These are phyloP conservation scores for Pleurotus sapidus DNA, from an alignment of 768 basidiomycete genomes.

Conservation along the genomic window DNA sequence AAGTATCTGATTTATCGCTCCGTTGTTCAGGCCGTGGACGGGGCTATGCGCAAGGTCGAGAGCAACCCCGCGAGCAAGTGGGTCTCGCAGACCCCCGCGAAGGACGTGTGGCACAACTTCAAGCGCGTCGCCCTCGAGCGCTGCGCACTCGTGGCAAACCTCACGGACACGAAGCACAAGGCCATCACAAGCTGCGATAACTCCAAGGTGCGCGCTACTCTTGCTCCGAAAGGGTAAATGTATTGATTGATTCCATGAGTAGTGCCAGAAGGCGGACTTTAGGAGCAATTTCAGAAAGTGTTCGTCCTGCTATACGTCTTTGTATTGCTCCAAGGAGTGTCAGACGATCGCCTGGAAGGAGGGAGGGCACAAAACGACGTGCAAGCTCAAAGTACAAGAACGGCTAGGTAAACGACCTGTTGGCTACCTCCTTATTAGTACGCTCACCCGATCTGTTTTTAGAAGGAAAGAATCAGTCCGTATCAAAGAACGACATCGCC, in stretches of 20 bases:
- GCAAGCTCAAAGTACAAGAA: constrained; percentile 35
- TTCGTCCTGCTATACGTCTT: constrained; percentile 27
- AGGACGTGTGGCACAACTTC: constrained; percentile 23
- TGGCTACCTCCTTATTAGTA: background rate
- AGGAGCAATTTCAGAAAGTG: constrained; percentile 33
- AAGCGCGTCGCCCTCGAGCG: constrained; percentile 23
- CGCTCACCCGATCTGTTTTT: background rate
- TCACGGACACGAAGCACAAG: constrained; percentile 24
- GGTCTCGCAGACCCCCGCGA: constrained; percentile 18
- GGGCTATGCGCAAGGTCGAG: constrained; percentile 21
- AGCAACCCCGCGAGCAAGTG: constrained; percentile 15
- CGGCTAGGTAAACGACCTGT: constrained; percentile 20
- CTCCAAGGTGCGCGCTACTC: constrained; percentile 18
- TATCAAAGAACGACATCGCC: constrained; percentile 27
- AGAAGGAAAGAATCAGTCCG: constrained; percentile 30
- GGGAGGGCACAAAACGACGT: constrained; percentile 31
- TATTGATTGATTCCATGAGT: background rate
- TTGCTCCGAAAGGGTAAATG: background rate
- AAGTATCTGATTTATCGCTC: constrained; percentile 36
- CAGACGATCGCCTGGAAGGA: constrained; percentile 33
- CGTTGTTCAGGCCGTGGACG: constrained; percentile 28
- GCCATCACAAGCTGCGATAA: constrained; percentile 31
- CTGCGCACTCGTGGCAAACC: constrained; percentile 17
- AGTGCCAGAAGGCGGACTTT: constrained; percentile 33
- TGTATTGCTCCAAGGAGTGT: constrained; percentile 39